Base-by-base conservation (phyloP, 2,329 filamentous ascomycete genomes). In the Pezicula radicicola region DNA sequence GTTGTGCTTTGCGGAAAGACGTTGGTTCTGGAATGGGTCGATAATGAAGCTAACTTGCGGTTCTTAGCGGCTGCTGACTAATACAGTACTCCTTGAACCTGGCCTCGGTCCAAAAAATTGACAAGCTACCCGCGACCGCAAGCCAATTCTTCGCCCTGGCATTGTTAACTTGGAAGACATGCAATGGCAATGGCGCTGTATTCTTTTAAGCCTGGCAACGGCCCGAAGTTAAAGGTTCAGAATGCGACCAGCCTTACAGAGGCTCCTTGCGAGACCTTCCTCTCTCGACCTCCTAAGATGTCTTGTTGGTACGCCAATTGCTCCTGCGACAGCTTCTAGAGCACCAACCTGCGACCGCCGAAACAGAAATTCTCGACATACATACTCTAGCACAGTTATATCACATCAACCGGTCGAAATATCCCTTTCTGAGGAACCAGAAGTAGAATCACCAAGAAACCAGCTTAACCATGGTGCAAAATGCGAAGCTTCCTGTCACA, bases 221-320 rank as follows among this genome's bases (percentile, higher is more conserved):
- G 56, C 52, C 42, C 41, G 15, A 30, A 21, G 13, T 40, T 54
- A 52, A 48, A 49, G 45, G 19, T 6, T 35, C 43, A 62, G 27
- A 15, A 66, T 66, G 63, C 58, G 59, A 27, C 59, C 61, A 46
- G 63, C 62, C 21, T 50, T 66, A 36, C 60, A 62, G 49, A 60
- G 59, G 53, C 61, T 66, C 37, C 60, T 67, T 48, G 51, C 51
- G 50, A 62, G 64, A 57, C 61, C 63, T 41, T 56, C 61, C 36
- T 60, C 61, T 39, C 52, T 65, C 37, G 55, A 64, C 25, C 49
- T 65, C 16, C 54, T 65, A 30, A 51, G 52, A 52, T 56, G 49
- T 44, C 42, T 64, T 13, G 46, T 61, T n/a, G 54, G 48, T 41
- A 46, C 30, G 15, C 52, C 54, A 21, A 12, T 28, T 25, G 18